Percentiles rank a stretch among this genome's conserved stretches.
These are phyloP conservation scores for Rhizomucor miehei DNA, from an alignment of 371 early-diverging fungal genomes.

Conservation along the genomic window DNA sequence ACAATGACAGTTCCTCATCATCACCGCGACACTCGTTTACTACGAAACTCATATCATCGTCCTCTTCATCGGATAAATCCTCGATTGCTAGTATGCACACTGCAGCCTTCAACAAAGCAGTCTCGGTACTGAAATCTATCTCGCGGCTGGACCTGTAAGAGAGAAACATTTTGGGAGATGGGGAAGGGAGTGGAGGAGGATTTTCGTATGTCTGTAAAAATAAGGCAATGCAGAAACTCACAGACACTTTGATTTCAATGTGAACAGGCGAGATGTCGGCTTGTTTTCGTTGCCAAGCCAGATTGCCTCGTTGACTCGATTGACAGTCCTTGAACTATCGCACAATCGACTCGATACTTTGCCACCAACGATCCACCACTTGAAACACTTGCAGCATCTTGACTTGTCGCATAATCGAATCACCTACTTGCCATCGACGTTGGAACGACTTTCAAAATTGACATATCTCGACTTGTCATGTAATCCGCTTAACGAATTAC, in stretches of 20 bases:
- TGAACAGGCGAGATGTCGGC: conserved; percentile 23
- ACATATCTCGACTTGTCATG: conserved; percentile 44
- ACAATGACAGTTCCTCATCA: conserved; percentile 5
- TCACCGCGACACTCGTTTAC: not conserved
- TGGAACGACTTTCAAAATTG: conserved; percentile 19
- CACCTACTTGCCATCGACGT: conserved; percentile 11
- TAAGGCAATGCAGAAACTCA: not conserved
- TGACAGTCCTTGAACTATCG: conserved; percentile 42
- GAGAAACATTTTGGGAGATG: too few species aligned
- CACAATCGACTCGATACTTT: conserved; percentile 33
- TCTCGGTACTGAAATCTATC: conserved; percentile 9
- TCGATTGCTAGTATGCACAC: conserved; percentile 13
- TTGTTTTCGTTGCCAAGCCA: conserved; percentile 29
- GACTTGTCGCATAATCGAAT: conserved; percentile 34
- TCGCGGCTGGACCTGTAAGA: conserved; percentile 37
- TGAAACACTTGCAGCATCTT: conserved; percentile 32
- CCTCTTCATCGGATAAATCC: not conserved
- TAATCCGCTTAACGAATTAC: conserved; percentile 40
- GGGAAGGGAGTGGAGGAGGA: not conserved
- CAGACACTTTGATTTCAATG: not conserved
- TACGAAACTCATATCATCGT: not conserved
- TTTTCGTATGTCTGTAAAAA: not conserved
- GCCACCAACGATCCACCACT: conserved; percentile 25
- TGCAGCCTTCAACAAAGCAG: conserved; percentile 8
- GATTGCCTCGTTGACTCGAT: conserved; percentile 23